Evolutionary conservation across 768 basidiomycete genomes (phyloP), one percentile per base, ranked within the genome.

Genomic region (Hygrophoropsis aurantiaca): DNA sequence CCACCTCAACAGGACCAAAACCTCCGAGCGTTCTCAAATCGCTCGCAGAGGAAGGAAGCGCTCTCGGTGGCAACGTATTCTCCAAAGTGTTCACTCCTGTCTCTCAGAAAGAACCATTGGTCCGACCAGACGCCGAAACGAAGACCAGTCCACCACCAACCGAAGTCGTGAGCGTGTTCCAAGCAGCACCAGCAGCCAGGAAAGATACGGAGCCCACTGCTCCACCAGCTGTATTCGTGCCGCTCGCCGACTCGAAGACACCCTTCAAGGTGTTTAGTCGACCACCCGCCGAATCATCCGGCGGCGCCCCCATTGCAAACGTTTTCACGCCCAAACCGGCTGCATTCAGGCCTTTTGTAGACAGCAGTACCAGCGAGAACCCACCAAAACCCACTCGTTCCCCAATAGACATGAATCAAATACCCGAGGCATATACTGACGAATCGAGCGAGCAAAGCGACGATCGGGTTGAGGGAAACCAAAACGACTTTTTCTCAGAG

Each of bases 191-290:
- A 30, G 13, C 27, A 30, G 27, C 27, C 27, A 30, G 27, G 13
- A 46, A 46, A 24, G 50, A 55, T 30, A 32, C 40, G 24, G 3
- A 30, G 21, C 58, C 50, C 9, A 50, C 51, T 40, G 44, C 54
- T 15, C 36, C 61, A 35, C 67, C 69, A 30, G 73, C 73, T 72
- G 37, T 52, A 26, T 73, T 74, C 44, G 60, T 62, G 21, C 70
- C 75, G 3, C 70, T 74, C 44, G 60, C 60, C 6, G 73, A 76
- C 40, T 53, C 67, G 6, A 61, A 71, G 43, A 60, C 69, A 11
- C 72, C 74, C 10, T 72, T 73, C 58, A 85, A 69, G 52, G 87
- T 90, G 16, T 90, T 90, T 64, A 86, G 81, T 48, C 78, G 84
- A 13, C 87, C 75, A n/a, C 66, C 82, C 0, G 52, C 49, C 27